A percentile compares a stretch with the other conserved stretches of the same genome.
Conservation (phyloP, 1,284 basidiomycete species). For the Phaffia rhodozyma region DNA sequence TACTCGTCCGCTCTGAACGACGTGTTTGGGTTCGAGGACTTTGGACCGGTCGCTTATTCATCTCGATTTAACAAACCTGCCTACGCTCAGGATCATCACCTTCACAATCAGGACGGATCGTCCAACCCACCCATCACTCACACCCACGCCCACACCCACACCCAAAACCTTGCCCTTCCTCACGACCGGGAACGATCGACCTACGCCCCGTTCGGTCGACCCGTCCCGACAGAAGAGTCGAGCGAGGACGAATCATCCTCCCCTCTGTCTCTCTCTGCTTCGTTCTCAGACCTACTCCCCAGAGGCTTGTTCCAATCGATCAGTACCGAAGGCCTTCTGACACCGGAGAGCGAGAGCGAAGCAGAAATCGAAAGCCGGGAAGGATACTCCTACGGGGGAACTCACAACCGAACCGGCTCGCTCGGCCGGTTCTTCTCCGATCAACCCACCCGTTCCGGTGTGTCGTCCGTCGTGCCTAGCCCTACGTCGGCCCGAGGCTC, state of each 20-base stretch:
- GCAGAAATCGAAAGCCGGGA: no score
- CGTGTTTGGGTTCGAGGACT: slow-evolving; percentile 35
- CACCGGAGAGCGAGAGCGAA: slow-evolving; percentile 10
- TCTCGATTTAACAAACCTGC: neutral
- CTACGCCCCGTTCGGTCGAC: no score
- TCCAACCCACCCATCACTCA: neutral
- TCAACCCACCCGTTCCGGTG: no score
- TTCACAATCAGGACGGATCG: neutral
- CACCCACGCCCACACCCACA: no score
- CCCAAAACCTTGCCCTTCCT: neutral
- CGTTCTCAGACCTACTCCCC: slow-evolving; percentile 35
- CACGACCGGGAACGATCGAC: no score
- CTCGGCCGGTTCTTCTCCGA: no score
- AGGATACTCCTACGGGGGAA: slow-evolving; percentile 9
- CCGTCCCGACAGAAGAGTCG: no score
- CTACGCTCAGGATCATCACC: neutral
- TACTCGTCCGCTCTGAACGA: no score
- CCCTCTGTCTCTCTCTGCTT: slow-evolving; percentile 32
- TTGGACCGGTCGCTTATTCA: slow-evolving; percentile 29
- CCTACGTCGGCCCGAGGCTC: no score
- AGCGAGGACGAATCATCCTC: slow-evolving; percentile 30
- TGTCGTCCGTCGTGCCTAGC: no score
- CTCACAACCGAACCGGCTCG: slow-evolving; percentile 8
- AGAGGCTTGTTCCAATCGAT: slow-evolving; percentile 35
- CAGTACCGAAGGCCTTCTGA: slow-evolving; percentile 8